Evolutionary conservation across 2,329 filamentous ascomycete species (phyloP), one percentile per base, ranked within the genome.

Genomic region (Pseudogymnoascus sp.): DNA sequence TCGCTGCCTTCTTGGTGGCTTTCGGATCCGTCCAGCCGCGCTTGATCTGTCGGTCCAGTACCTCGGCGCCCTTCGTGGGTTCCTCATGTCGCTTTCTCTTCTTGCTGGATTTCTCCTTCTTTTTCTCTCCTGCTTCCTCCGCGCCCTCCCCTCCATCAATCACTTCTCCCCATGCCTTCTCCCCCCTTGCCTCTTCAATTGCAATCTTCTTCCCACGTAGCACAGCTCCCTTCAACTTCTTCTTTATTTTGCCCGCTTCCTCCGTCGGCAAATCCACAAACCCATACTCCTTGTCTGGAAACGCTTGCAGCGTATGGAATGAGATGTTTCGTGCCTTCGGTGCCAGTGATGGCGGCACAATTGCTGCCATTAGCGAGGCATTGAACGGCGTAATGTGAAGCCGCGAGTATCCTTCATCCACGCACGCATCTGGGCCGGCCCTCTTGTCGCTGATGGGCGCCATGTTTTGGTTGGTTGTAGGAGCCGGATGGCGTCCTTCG

Each of bases 361-460:
- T 84, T 59, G 88, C 80, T 63, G 84, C 82, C 63, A 95, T 80
- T 17, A 97, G 83, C 7, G 88, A 84, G 40, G 88, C 79, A 70
- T 88, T 91, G 69, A 99, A 83, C 59, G 95, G 95, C 15, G 90
- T 88, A 70, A 99, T 95, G 77, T 99, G 91, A 62, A 99, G 83
- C 69, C 91, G 84, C 37, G 77, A 79, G 70, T 71, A 74, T 65
- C 71, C 70, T 38, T 53, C 46, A 23, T 53, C 46, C 46, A 53
- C 46, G 15, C n/a, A 26, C 26, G 46, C 26, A 15, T 17, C 26
- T 31, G 26, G 46, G 46, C 46, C 46, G 46, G 10, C 26, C 46
- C 17, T 53, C 46, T 31, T 53, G 29, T 53, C 26, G 46, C 26
- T 53, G 46, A 53, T 31, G 46, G 46, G 46, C 26, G 46, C 46